These are phyloP conservation scores for Yamadazyma sp. DNA, from an alignment of 1,139 yeast species.

Conservation along the genomic window DNA sequence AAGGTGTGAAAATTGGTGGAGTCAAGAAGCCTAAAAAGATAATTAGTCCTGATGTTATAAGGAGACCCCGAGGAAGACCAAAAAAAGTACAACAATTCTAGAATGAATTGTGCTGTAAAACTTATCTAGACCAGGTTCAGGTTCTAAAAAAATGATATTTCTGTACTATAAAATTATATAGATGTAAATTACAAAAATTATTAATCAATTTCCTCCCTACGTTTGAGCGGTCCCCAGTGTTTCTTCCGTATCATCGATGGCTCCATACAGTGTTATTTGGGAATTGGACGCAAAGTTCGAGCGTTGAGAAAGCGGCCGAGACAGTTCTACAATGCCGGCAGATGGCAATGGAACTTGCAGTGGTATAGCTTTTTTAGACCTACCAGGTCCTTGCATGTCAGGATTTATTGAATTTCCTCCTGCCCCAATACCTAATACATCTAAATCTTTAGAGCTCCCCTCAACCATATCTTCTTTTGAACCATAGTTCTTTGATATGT, in stretches of 20 bases:
- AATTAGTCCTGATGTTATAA: constrained; percentile 14
- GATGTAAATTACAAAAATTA: neutral
- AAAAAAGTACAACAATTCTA: constrained; percentile 9
- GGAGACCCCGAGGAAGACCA: constrained; percentile 19
- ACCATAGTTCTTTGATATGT: constrained; percentile 1
- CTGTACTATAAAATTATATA: constrained; percentile 1
- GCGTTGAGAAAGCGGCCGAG: neutral
- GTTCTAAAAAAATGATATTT: neutral
- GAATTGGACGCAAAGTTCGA: neutral
- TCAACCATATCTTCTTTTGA: constrained; percentile 2
- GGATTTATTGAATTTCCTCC: too few species aligned
- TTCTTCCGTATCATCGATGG: neutral
- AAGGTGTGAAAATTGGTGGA: constrained; percentile 47
- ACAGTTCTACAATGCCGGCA: too few species aligned
- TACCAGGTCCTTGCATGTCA: too few species aligned
- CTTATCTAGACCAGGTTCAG: too few species aligned
- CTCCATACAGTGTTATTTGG: constrained; percentile 1
- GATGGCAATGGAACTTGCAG: too few species aligned
- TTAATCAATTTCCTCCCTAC: too few species aligned
- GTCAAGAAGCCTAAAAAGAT: constrained; percentile 24
- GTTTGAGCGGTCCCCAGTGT: neutral
- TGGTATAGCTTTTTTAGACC: too few species aligned
- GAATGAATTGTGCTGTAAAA: too few species aligned
- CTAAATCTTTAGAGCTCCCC: constrained; percentile 1
- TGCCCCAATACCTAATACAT: neutral